These are phyloP conservation scores for Penicillium sp. DNA, from an alignment of 2,329 filamentous ascomycete species.

Conservation along the genomic window DNA sequence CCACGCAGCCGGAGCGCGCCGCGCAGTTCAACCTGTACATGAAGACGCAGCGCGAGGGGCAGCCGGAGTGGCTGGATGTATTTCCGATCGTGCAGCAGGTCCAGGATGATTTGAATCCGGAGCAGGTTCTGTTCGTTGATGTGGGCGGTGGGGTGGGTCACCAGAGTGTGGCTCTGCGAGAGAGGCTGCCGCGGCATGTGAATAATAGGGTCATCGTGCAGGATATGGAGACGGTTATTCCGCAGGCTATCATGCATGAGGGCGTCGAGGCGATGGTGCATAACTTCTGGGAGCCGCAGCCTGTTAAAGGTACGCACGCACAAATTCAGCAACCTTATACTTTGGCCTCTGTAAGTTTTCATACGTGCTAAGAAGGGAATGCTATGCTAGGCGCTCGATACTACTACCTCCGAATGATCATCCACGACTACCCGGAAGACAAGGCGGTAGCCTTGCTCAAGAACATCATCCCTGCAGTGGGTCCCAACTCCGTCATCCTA, in stretches of 20 bases:
- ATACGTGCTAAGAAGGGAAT: background rate
- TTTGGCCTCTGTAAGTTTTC: too few relatives aligned
- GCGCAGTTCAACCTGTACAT: slow-evolving; percentile 3
- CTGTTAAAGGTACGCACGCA: slow-evolving; percentile 6
- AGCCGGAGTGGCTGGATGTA: background rate
- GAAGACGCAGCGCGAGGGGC: background rate
- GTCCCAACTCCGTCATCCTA: background rate
- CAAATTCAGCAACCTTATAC: background rate
- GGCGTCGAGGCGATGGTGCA: slow-evolving; percentile 18
- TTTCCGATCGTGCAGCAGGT: background rate
- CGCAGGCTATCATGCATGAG: background rate
- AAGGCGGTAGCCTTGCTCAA: slow-evolving; percentile 15
- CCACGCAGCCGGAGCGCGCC: background rate
- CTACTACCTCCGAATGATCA: slow-evolving; percentile 14
- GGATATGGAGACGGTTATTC: slow-evolving; percentile 2
- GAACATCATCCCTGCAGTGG: slow-evolving; percentile 18
- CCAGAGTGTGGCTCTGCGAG: background rate
- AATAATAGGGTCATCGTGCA: slow-evolving; percentile 8
- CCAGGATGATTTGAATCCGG: background rate
- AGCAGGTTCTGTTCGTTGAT: slow-evolving; percentile 12
- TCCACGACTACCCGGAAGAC: slow-evolving; percentile 13
- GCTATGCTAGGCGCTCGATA: slow-evolving; percentile 3
- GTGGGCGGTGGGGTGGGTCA: slow-evolving; percentile 13
- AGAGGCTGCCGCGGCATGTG: background rate
- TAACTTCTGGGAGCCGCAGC: slow-evolving; percentile 18